Percentiles rank a stretch among this genome's conserved stretches.
These are phyloP conservation scores for Thinopyrum elongatum DNA, from an alignment of 176 grass and related monocot genomes.

Conservation along the genomic window DNA sequence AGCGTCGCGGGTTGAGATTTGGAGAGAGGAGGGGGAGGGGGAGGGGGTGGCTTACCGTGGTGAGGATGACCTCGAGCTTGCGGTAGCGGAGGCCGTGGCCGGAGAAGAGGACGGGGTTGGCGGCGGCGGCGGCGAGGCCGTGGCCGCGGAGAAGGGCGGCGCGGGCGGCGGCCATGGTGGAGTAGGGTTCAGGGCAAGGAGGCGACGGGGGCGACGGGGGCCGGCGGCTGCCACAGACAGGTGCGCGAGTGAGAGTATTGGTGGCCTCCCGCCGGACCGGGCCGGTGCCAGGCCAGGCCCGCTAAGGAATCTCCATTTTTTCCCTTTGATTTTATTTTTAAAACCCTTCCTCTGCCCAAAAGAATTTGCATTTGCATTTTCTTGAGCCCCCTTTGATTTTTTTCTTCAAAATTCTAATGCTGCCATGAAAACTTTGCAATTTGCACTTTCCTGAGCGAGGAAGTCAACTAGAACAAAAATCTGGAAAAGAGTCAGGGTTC, in stretches of 20 bases:
- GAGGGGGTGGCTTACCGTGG: constrained; percentile 55
- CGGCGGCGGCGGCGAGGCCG: neutral
- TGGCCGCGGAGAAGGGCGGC: constrained; percentile 39
- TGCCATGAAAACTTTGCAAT: no score
- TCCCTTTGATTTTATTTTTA: no score
- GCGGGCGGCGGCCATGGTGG: constrained; percentile 54
- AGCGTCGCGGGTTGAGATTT: neutral
- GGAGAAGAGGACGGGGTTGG: constrained; percentile 69
- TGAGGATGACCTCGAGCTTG: constrained; percentile 95
- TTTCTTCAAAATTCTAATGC: no score
- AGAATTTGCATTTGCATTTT: no score
- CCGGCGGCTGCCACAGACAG: neutral
- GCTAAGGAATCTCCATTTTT: no score
- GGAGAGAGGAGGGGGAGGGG: constrained; percentile 8
- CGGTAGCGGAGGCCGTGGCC: constrained; percentile 73
- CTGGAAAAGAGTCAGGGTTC: no score
- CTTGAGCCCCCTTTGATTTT: no score
- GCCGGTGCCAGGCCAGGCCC: neutral
- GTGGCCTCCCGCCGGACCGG: neutral
- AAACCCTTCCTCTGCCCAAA: no score
- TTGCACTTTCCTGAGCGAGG: no score
- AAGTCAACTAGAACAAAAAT: no score
- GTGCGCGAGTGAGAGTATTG: neutral
- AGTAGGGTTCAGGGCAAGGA: neutral
- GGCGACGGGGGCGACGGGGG: neutral